Evolutionary conservation across 139 green algal species (phyloP).

Genomic region (Gonium pectorale): DNA sequence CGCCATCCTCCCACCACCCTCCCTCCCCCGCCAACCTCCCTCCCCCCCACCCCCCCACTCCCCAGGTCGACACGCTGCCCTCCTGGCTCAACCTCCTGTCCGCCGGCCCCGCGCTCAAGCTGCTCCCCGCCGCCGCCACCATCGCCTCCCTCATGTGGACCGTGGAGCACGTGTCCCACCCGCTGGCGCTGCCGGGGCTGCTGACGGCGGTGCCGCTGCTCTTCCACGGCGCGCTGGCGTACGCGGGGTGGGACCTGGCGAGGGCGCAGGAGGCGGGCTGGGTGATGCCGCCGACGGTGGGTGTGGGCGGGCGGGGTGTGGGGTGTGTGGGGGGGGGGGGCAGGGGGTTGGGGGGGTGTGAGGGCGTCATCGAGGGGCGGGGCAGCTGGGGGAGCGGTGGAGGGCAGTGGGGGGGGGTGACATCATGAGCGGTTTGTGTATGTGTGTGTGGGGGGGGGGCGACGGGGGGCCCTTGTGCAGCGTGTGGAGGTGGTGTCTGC

Average conservation of each 20-base stretch:
- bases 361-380: not conserved
- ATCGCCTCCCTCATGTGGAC: conserved; percentile 58
- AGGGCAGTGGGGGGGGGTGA: too few relatives aligned
- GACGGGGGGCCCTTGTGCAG: too few relatives aligned
- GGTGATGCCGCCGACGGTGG: conserved; percentile 70
- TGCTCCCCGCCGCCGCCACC: conserved; percentile 62
- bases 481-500: too few relatives aligned
- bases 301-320: not conserved
- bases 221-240: conserved; percentile 67
- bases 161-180: conserved; percentile 61
- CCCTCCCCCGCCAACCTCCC: not conserved
- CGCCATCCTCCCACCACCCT: not conserved
- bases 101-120: conserved; percentile 63
- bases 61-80: conserved; percentile 51
- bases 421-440: too few relatives aligned
- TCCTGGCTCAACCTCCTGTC: conserved; percentile 59
- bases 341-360: not conserved
- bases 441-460: too few relatives aligned
- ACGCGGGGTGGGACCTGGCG: conserved; percentile 52
- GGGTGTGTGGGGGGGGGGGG: not conserved
- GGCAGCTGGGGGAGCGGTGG: not conserved
- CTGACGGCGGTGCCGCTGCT: conserved; percentile 64
- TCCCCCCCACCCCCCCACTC: not conserved
- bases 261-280: conserved; percentile 72
- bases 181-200: conserved; percentile 72